Evolutionary conservation across 371 early-diverging fungal species (phyloP).

Genomic region (Circinella minor): DNA sequence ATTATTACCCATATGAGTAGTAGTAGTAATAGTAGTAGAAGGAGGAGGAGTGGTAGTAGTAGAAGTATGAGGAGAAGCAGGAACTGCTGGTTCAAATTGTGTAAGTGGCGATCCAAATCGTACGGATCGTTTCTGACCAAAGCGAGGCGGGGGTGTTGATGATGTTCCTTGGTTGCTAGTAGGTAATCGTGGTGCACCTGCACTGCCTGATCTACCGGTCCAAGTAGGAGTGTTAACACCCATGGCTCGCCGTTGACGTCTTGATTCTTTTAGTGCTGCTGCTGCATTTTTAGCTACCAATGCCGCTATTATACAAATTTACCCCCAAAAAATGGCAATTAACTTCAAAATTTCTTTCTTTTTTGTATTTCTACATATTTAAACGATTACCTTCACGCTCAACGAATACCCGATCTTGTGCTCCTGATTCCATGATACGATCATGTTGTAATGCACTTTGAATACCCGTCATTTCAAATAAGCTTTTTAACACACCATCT

Average conservation of each 20-base stretch:
- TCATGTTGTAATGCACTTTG: slow-evolving; percentile 91
- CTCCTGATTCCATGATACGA: slow-evolving; percentile 73
- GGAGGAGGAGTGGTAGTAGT: not conserved
- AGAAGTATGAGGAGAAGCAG: not conserved
- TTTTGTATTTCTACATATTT: not conserved
- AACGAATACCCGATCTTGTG: slow-evolving; percentile 67
- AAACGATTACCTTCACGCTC: slow-evolving; percentile 71
- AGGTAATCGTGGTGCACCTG: slow-evolving; percentile 54
- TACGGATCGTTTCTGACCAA: slow-evolving; percentile 42
- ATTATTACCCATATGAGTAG: no score
- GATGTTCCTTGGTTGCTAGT: slow-evolving; percentile 15
- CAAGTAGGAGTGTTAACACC: slow-evolving; percentile 68
- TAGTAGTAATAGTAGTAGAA: no score
- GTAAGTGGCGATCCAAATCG: slow-evolving; percentile 20
- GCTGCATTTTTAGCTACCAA: slow-evolving; percentile 61
- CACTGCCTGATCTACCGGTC: slow-evolving; percentile 71
- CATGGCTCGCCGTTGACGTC: slow-evolving; percentile 23
- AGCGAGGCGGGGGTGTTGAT: slow-evolving; percentile 47
- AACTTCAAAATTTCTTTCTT: no score
- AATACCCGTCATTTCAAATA: slow-evolving; percentile 84
- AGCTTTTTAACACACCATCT: slow-evolving; percentile 66
- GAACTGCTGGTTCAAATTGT: no score
- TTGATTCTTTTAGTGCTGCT: slow-evolving; percentile 47
- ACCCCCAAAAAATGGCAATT: no score
- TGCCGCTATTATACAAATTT: slow-evolving; percentile 35